Conservation (phyloP, 140 eudicot genomes). For the Anethum foeniculum region DNA sequence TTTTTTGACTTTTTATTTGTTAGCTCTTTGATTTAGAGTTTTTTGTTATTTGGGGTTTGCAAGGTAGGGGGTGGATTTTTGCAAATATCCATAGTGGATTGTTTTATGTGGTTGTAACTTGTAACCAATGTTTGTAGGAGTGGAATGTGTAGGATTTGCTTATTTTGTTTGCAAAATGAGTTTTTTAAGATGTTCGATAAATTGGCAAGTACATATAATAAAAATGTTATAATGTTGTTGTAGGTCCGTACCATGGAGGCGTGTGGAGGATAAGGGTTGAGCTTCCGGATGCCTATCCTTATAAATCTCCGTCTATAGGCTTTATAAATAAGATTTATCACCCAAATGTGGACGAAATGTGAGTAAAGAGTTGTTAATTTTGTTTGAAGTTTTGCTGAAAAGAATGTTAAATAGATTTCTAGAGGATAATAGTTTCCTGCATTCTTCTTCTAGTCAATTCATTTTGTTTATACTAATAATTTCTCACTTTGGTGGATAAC, state of each 20-base stretch:
- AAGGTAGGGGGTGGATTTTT: constrained; percentile 1
- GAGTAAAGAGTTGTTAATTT: background rate
- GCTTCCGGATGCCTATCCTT: constrained; percentile 54
- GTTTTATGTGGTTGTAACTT: constrained; percentile 1
- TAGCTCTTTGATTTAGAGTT: background rate
- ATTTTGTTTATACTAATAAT: background rate
- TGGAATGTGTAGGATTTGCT: background rate
- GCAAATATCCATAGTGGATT: background rate
- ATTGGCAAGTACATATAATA: background rate
- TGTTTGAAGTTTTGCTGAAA: background rate
- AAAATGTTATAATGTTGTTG: background rate
- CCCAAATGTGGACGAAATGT: constrained; percentile 42
- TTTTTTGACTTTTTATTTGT: background rate
- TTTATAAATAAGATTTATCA: constrained; percentile 40
- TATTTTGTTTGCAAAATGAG: background rate
- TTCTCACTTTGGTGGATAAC: constrained; percentile 4
- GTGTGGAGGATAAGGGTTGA: constrained; percentile 44
- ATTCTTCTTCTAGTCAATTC: background rate
- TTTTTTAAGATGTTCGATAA: background rate
- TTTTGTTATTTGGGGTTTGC: background rate
- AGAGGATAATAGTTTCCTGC: background rate
- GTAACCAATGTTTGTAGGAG: background rate
- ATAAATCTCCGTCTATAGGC: constrained; percentile 39
- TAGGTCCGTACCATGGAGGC: constrained; percentile 47
- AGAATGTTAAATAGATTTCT: background rate